Evolutionary conservation across 345 rosid species (phyloP).

Genomic region (Physaria fendleri): DNA sequence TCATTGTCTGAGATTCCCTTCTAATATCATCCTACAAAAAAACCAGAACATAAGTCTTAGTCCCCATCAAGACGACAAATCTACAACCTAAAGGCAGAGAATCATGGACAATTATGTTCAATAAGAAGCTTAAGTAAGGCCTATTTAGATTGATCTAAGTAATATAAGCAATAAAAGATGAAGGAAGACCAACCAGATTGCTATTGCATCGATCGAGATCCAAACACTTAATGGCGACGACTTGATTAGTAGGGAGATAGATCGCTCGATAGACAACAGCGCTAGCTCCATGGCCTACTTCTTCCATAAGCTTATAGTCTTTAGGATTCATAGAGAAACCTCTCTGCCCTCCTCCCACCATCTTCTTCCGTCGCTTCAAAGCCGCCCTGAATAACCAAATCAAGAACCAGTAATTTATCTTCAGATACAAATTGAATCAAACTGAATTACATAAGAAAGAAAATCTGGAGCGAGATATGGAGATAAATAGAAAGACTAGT

Average conservation of each 20-base stretch:
- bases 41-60: background rate
- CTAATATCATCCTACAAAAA: conserved; percentile 75
- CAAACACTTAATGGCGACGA: conserved; percentile 89
- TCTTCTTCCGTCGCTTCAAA: conserved; percentile 22
- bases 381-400: conserved; percentile 26
- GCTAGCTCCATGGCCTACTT: conserved; percentile 90
- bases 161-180: background rate
- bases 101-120: background rate
- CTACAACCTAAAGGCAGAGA: background rate
- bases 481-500: conserved; percentile 18
- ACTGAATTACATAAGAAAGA: background rate
- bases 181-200: conserved; percentile 53
- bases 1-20: conserved; percentile 95
- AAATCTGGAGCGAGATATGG: conserved; percentile 8
- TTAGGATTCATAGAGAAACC: conserved; percentile 51
- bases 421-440: conserved; percentile 3
- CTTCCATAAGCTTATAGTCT: conserved; percentile 83
- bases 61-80: background rate
- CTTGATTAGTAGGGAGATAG: conserved; percentile 71
- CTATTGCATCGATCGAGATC: conserved; percentile 99
- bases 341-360: conserved; percentile 38
- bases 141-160: background rate
- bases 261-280: conserved; percentile 91
- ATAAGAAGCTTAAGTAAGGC: background rate
- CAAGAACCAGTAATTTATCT: background rate